Base-by-base conservation (phyloP, 2,329 filamentous ascomycete genomes). In the Diplodia sapinea region DNA sequence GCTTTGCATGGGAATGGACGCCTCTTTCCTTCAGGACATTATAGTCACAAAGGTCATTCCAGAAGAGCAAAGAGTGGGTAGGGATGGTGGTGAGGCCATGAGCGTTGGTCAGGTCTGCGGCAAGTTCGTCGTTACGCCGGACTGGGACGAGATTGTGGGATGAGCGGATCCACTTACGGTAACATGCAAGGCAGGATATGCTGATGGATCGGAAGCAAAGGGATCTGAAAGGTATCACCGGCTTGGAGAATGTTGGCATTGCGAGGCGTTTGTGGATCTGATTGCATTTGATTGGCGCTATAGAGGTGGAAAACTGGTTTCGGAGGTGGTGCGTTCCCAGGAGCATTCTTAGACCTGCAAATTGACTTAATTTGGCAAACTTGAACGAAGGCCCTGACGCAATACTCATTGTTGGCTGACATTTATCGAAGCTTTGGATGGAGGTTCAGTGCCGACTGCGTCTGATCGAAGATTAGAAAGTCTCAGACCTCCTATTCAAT, bases 81-180 rank as follows among this genome's bases (percentile, higher is more conserved):
- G 81, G 52, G 72, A 75, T 38, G 77, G 75, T 15, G 82, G 82
- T 1, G 79, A 80, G 67, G 82, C 84, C 47, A 84, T 83, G 76
- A 83, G 83, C 2, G 85, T 89, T 79, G 88, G 87, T 9, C 83
- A 87, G 72, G 81, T 89, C n/a, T 86, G 84, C 75, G 86, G 85
- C 65, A 89, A 88, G 76, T 88, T 89, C 73, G 85, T 89, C 2
- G 84, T 89, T 40, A 85, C 82, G 62, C 88, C 88, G 15, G 83
- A 89, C 73, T 89, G 86, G 85, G 80, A 81, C 56, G 80, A 83
- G 72, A 82, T 88, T 69, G 75, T 84, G 66, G 75, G 76, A 47
- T 73, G 40, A 57, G 31, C 4, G n/a, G 15, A 15, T 4, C 3
- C 15, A 49, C 23, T 26, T 13, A 26, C 23, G 12, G n/a, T 6